Base-by-base conservation (phyloP, 2,329 filamentous ascomycete species). In the Parafenestella ontariensis region DNA sequence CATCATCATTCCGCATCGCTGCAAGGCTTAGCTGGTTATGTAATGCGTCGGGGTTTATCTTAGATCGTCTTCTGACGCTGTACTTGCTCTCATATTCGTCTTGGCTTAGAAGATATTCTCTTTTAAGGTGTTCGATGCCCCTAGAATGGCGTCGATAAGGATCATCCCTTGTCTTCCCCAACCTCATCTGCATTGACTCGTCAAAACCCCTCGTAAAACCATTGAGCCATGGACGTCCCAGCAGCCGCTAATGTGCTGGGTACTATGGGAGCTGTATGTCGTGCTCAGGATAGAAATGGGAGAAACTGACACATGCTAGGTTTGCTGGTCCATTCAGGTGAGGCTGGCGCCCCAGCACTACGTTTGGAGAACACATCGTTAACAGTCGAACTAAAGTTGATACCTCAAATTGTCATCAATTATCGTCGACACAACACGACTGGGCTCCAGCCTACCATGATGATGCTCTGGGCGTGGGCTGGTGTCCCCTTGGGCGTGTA, bases 351-450 rank as follows among this genome's bases (percentile, higher is more conserved):
- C 37, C 37, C 11, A 17, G 15, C 9, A n/a, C 13, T 8, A 13
- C 31, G 23, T 20, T 28, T 5, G 29, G 34, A 24, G 46, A n/a
- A 24, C 50, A 36, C 46, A 20, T 6, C 20, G 21, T 39, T 59
- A n/a, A 62, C 33, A 26, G 40, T 17, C 0, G 18, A 33, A 17
- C 20, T 10, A 20, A 66, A 90, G 82, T 78, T 90, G 23, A 82
- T 90, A 23, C 88, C 88, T 0, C 88, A 91, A 68, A 89, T 90
- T 44, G 71, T 87, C 29, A 83, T 89, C 64, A 91, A 91, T 65
- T 86, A 87, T 64, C 81, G 83, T 4, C 79, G 87, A 1, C 87
- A 89, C 69, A 81, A 89, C 76, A 87, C 87, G 1, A 83, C 79
- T 0, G 88, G 87, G 0, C 78, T 90, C 0, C 87, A 89, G 45